Evolutionary conservation across 352 stramenopile species (phyloP).

Genomic region (Phytophthora pisi): DNA sequence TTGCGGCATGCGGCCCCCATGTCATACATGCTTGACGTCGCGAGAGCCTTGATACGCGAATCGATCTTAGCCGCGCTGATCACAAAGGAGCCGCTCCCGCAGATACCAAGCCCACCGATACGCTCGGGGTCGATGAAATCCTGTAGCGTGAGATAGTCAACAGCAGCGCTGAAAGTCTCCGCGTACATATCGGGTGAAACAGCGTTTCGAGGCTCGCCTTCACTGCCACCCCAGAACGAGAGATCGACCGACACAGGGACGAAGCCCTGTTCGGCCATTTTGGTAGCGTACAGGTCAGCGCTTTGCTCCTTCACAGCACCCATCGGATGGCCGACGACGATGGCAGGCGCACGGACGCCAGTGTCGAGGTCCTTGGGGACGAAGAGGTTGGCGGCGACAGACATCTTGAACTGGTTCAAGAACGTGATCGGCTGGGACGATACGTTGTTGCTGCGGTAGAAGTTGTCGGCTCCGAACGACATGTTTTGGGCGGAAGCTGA

Average conservation of each 20-base stretch:
- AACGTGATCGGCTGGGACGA: slow-evolving; percentile 14
- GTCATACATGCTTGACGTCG: slow-evolving; percentile 19
- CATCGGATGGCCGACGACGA: slow-evolving; percentile 21
- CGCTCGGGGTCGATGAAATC: slow-evolving; percentile 12
- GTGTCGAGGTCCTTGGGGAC: slow-evolving; percentile 10
- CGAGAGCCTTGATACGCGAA: slow-evolving; percentile 22
- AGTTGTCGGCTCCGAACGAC: slow-evolving; percentile 22
- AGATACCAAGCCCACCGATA: slow-evolving; percentile 19
- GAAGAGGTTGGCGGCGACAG: slow-evolving; percentile 7
- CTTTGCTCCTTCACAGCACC: slow-evolving; percentile 34
- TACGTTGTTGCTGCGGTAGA: slow-evolving; percentile 17
- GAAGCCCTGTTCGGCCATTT: slow-evolving; percentile 26
- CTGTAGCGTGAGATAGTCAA: slow-evolving; percentile 16
- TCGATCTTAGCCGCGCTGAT: slow-evolving; percentile 29
- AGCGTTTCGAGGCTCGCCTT: slow-evolving; percentile 15
- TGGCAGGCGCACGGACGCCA: not conserved
- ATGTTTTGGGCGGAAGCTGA: slow-evolving; percentile 6
- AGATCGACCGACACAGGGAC: slow-evolving; percentile 20
- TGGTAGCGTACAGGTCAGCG: slow-evolving; percentile 28
- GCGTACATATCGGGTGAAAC: slow-evolving; percentile 20
- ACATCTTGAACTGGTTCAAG: slow-evolving; percentile 14
- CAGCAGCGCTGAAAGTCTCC: slow-evolving; percentile 27
- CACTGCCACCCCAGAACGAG: slow-evolving; percentile 22
- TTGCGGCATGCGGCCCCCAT: slow-evolving; percentile 10
- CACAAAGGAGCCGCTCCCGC: slow-evolving; percentile 14